phyloP scores from a whole-genome alignment of 2,329 filamentous ascomycete genomes.

The Arthrobotrys sphaeroides region DNA sequence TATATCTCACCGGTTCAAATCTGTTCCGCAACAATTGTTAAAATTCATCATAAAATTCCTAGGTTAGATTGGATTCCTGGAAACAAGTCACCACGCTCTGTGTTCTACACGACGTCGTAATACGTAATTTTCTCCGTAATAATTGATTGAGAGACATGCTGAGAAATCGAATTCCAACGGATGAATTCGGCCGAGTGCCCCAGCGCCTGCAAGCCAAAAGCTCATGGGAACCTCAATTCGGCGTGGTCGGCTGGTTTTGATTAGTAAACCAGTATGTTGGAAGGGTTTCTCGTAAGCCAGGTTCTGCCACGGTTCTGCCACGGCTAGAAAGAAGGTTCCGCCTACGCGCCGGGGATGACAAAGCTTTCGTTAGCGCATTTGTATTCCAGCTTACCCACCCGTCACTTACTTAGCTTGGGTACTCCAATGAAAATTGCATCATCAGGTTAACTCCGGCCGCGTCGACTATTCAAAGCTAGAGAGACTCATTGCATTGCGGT shows the following conservation, averaged over 20 bases:
- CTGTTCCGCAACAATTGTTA: too few species aligned
- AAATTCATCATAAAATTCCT: too few species aligned
- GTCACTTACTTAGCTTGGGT: too few species aligned
- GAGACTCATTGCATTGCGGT: background rate
- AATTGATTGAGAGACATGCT: too few species aligned
- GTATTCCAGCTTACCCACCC: background rate
- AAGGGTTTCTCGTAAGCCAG: background rate
- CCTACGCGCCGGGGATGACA: conserved; percentile 5
- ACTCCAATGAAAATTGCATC: background rate
- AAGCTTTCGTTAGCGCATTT: background rate
- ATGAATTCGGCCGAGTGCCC: background rate
- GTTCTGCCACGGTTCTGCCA: background rate
- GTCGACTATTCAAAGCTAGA: background rate
- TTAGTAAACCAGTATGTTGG: background rate
- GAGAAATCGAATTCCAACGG: too few species aligned
- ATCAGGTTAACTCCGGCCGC: background rate
- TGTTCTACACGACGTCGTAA: too few species aligned
- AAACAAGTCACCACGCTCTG: too few species aligned
- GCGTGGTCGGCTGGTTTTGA: too few species aligned
- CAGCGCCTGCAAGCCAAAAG: background rate
- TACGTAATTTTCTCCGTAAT: too few species aligned
- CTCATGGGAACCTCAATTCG: too few species aligned
- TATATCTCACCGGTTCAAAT: too few species aligned
- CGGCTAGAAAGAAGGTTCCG: background rate
- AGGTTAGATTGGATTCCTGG: too few species aligned